Percentiles rank a stretch among this genome's conserved stretches.
phyloP scores from a whole-genome alignment of 306 rosid species.

The Ceratonia siliqua region DNA sequence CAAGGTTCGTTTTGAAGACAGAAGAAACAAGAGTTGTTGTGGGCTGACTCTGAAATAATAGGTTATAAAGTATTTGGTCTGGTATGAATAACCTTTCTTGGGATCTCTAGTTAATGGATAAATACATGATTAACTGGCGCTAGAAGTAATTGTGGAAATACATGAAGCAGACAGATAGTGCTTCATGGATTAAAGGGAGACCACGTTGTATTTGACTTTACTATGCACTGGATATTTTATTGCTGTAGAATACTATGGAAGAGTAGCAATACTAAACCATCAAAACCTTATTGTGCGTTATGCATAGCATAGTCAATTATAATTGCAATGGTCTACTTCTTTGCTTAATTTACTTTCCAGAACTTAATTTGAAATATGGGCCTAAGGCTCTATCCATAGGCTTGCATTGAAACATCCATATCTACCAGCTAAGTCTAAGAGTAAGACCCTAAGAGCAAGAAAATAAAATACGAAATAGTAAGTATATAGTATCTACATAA shows the following conservation, averaged over 20 bases:
- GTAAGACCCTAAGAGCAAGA: too few relatives aligned
- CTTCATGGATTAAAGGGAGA: not conserved
- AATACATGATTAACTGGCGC: not conserved
- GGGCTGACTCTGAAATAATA: not conserved
- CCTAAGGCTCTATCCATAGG: too few relatives aligned
- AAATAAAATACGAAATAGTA: too few relatives aligned
- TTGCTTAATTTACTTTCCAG: not conserved
- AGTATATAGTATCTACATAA: too few relatives aligned
- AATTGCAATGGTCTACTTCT: not conserved
- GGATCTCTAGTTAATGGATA: not conserved
- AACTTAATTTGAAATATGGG: not conserved
- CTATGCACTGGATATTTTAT: not conserved
- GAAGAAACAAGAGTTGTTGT: not conserved
- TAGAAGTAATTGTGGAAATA: not conserved
- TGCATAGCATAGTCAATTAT: constrained; percentile 8
- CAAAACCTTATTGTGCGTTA: not conserved
- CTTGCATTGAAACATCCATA: too few relatives aligned
- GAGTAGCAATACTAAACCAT: not conserved
- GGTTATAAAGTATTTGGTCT: not conserved
- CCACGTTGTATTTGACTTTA: not conserved
- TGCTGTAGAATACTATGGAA: not conserved
- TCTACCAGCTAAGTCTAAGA: too few relatives aligned
- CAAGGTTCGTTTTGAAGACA: not conserved
- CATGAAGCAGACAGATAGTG: not conserved
- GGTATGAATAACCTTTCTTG: not conserved